Conservation (phyloP, 2,329 filamentous ascomycete species). For the Tolypocladium paradoxum region DNA sequence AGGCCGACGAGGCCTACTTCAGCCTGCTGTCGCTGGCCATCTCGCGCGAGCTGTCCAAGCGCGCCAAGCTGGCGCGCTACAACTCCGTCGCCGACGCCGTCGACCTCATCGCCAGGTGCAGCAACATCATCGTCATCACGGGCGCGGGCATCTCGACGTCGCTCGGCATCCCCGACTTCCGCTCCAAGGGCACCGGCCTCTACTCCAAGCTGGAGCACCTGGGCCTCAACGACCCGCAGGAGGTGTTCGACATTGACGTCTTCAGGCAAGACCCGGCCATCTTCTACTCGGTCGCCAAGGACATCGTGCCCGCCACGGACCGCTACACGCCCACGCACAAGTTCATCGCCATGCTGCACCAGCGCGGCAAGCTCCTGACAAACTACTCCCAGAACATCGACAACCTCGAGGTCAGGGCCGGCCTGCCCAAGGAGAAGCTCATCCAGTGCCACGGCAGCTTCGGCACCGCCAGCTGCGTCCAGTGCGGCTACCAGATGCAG, state of each 20-base stretch:
- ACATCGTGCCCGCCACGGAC: conserved; percentile 73
- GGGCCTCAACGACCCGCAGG: conserved; percentile 74
- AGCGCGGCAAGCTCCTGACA: conserved; percentile 80
- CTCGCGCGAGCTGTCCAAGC: conserved; percentile 68
- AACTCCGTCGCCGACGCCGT: conserved; percentile 87
- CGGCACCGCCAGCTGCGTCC: conserved; percentile 79
- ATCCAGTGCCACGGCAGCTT: conserved; percentile 97
- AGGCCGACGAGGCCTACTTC: conserved; percentile 60
- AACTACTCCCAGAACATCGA: conserved; percentile 99
- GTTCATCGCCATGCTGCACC: conserved; percentile 82
- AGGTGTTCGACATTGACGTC: conserved; percentile 84
- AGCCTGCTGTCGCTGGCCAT: conserved; percentile 67
- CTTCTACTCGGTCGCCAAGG: conserved; percentile 85
- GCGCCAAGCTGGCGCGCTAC: conserved; percentile 67
- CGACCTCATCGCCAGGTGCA: conserved; percentile 56
- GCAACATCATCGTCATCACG: conserved; percentile 87
- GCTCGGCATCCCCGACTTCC: conserved; percentile 92
- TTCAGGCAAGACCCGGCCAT: conserved; percentile 80
- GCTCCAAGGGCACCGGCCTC: conserved; percentile 83
- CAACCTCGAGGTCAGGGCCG: conserved; percentile 82
- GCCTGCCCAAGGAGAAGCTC: conserved; percentile 68
- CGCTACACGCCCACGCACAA: conserved; percentile 85
- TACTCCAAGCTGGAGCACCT: conserved; percentile 76
- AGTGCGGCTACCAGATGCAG: conserved; percentile 62
- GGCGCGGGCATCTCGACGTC: conserved; percentile 95